Percentiles rank a stretch among this genome's conserved stretches.
phyloP scores from a whole-genome alignment of 225 moss, liverwort and hornwort genomes.

The Thuidium tamariscinum region DNA sequence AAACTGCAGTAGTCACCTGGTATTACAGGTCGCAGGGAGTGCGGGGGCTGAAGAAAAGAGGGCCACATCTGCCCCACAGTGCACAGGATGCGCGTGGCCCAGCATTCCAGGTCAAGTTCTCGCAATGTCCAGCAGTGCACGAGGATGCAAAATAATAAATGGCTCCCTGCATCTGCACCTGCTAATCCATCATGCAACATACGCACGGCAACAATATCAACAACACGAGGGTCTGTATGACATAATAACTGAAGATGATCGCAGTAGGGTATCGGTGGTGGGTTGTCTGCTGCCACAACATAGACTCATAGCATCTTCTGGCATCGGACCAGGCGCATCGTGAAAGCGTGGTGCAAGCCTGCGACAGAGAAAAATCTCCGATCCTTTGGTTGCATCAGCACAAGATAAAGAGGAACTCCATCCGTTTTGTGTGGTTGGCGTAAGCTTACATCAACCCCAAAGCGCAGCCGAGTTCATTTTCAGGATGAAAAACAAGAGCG shows the following conservation, averaged over 20 bases:
- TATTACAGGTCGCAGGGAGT: background rate
- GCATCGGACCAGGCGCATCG: background rate
- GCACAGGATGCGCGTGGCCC: background rate
- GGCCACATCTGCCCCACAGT: conserved; percentile 6
- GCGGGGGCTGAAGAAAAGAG: background rate
- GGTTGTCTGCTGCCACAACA: background rate
- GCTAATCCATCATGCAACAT: background rate
- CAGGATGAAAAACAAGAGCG: too few species aligned
- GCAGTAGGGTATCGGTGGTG: background rate
- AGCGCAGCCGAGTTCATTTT: too few species aligned
- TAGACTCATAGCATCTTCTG: background rate
- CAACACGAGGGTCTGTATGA: background rate
- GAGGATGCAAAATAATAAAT: background rate
- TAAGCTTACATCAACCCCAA: too few species aligned
- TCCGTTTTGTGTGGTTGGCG: background rate
- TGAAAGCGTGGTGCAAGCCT: background rate
- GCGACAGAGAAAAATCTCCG: background rate
- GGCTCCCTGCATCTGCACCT: background rate
- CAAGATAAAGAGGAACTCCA: background rate
- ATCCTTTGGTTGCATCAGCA: background rate
- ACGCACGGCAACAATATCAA: background rate
- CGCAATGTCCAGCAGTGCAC: background rate
- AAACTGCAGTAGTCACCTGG: background rate
- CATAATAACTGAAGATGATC: background rate
- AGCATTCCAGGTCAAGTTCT: background rate